These are phyloP conservation scores for Xylaria curta DNA, from an alignment of 495 filamentous ascomycete genomes.

Conservation along the genomic window DNA sequence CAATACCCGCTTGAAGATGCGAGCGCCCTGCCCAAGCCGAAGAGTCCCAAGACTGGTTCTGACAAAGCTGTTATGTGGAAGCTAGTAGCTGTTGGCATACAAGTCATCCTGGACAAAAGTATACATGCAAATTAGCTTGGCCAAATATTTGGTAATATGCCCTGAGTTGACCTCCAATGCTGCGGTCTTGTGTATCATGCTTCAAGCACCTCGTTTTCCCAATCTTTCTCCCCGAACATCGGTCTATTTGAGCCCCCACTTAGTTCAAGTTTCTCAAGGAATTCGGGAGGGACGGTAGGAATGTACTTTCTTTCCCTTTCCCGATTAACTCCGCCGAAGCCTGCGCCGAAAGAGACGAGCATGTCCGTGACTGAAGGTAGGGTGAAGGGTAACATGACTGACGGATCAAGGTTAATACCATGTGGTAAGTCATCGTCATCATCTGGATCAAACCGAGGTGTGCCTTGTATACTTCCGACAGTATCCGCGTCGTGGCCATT, in stretches of 20 bases:
- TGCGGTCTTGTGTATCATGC: constrained; percentile 23
- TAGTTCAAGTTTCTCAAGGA: constrained; percentile 85
- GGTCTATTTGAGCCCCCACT: constrained; percentile 42
- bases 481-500: constrained; percentile 45
- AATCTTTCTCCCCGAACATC: constrained; percentile 56
- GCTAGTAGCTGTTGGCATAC: constrained; percentile 1
- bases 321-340: constrained; percentile 88
- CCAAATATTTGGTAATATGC: constrained; percentile 2
- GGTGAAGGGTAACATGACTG: constrained; percentile 91
- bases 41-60: not conserved
- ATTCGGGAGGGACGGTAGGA: constrained; percentile 94
- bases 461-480: constrained; percentile 38
- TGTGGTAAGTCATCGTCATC: constrained; percentile 70
- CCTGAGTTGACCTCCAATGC: constrained; percentile 28
- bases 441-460: constrained; percentile 42
- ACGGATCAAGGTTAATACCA: constrained; percentile 81
- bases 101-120: not conserved
- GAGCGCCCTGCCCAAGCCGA: not conserved
- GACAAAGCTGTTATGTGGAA: not conserved
- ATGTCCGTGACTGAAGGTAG: constrained; percentile 97
- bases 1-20: not conserved
- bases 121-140: not conserved
- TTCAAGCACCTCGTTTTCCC: constrained; percentile 56
- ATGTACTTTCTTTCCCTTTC: constrained; percentile 95
- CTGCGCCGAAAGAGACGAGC: constrained; percentile 92